These are phyloP conservation scores for Cucumis melo DNA, from an alignment of 306 rosid species.

Conservation along the genomic window DNA sequence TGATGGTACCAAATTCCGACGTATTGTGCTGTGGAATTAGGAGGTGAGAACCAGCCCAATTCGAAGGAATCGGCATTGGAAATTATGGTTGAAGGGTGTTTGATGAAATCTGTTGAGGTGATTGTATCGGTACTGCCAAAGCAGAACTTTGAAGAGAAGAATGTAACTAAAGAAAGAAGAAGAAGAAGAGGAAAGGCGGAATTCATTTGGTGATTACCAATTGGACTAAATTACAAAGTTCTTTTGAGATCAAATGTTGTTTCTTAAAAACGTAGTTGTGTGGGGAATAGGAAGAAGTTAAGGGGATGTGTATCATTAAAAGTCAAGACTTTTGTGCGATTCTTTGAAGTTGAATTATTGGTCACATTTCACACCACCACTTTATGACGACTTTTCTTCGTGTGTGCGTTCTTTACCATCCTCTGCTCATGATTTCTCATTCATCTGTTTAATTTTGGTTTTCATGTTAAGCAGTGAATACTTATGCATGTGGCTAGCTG, in stretches of 20 bases:
- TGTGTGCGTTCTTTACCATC: too few species aligned
- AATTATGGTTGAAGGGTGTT: not conserved
- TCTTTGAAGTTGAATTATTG: not conserved
- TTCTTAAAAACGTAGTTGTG: too few species aligned
- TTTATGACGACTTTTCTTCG: too few species aligned
- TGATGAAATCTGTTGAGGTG: not conserved
- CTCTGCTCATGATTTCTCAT: too few species aligned
- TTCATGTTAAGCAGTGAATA: too few species aligned
- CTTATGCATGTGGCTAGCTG: too few species aligned
- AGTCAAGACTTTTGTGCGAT: not conserved
- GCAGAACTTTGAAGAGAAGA: not conserved
- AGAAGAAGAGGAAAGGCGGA: not conserved
- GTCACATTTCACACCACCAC: too few species aligned
- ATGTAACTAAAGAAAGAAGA: not conserved
- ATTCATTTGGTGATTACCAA: not conserved
- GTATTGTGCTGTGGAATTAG: not conserved
- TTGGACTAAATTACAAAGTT: not conserved
- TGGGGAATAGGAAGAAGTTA: not conserved
- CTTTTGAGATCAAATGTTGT: too few species aligned
- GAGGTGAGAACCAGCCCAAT: slow-evolving; percentile 13
- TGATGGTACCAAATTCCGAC: slow-evolving; percentile 9
- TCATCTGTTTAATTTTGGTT: too few species aligned
- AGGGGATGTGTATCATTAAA: not conserved
- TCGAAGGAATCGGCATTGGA: slow-evolving; percentile 5
- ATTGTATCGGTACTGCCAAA: not conserved